These are phyloP conservation scores for Hypomontagnella monticulosa DNA, from an alignment of 495 filamentous ascomycete genomes.

Conservation along the genomic window DNA sequence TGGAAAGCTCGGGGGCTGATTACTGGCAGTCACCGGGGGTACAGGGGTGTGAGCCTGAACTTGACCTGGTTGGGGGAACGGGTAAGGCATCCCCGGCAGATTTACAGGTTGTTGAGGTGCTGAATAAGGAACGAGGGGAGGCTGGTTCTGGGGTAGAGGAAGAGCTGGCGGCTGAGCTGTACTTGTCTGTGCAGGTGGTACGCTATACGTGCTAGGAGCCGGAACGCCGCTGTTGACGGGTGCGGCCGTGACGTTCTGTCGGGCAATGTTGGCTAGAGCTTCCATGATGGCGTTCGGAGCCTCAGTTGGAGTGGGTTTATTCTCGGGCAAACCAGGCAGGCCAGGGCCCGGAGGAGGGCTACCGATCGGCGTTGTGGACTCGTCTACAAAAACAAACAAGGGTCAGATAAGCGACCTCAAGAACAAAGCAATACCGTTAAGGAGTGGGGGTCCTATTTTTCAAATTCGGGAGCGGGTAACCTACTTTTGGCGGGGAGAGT, in stretches of 20 bases:
- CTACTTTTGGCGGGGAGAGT: slow-evolving; percentile 70
- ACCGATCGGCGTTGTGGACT: slow-evolving; percentile 83
- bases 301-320: slow-evolving; percentile 36
- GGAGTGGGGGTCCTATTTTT: slow-evolving; percentile 12
- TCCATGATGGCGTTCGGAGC: slow-evolving; percentile 78
- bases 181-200: slow-evolving; percentile 61
- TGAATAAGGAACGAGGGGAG: slow-evolving; percentile 41
- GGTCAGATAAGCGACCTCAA: slow-evolving; percentile 43
- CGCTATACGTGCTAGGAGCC: slow-evolving; percentile 64
- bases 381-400: slow-evolving; percentile 59
- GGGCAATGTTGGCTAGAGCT: slow-evolving; percentile 84
- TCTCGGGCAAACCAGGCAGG: slow-evolving; percentile 43
- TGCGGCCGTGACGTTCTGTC: slow-evolving; percentile 74
- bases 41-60: slow-evolving; percentile 43
- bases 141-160: slow-evolving; percentile 32
- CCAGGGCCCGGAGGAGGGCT: slow-evolving; percentile 72
- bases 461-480: slow-evolving; percentile 51
- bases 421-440: slow-evolving; percentile 21
- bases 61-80: slow-evolving; percentile 59
- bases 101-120: slow-evolving; percentile 66
- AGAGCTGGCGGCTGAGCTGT: slow-evolving; percentile 43
- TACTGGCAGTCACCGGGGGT: slow-evolving; percentile 61
- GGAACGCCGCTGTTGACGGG: slow-evolving; percentile 63
- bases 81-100: slow-evolving; percentile 63
- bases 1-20: slow-evolving; percentile 48